These are phyloP conservation scores for Macrophomina pseudophaseolina DNA, from an alignment of 2,329 filamentous ascomycete genomes.

Conservation along the genomic window DNA sequence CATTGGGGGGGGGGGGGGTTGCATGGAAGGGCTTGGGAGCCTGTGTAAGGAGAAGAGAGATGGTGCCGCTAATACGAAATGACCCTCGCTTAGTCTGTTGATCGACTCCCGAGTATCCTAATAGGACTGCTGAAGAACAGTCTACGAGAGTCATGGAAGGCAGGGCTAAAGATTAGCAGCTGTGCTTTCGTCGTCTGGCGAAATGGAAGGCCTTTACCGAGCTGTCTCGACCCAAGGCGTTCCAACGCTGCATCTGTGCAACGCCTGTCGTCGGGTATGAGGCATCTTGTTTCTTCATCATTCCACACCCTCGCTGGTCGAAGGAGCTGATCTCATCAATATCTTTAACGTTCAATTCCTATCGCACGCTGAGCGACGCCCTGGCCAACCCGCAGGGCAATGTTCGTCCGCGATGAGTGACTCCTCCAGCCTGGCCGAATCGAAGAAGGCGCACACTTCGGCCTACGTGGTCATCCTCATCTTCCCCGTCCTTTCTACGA, in stretches of 20 bases:
- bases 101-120: not conserved
- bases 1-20: too few species aligned
- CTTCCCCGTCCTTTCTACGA: slow-evolving; percentile 13
- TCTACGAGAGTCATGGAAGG: slow-evolving; percentile 14
- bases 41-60: not conserved
- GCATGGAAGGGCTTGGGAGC: not conserved
- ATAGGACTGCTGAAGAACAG: not conserved
- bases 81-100: slow-evolving; percentile 2
- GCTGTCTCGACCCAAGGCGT: not conserved
- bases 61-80: slow-evolving; percentile 1
- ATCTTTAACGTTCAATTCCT: not conserved
- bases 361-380: not conserved
- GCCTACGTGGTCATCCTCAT: slow-evolving; percentile 12
- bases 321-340: not conserved
- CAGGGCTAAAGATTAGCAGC: not conserved
- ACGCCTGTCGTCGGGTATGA: slow-evolving; percentile 1
- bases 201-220: not conserved
- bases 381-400: not conserved
- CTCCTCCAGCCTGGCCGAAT: slow-evolving; percentile 12
- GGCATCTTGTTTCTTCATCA: slow-evolving; percentile 11
- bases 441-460: slow-evolving; percentile 4
- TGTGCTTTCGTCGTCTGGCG: not conserved
- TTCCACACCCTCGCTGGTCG: not conserved
- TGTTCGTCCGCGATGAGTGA: slow-evolving; percentile 14
- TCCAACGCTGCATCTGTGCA: not conserved